Conservation (phyloP, 257 asterid species). For the Apocynum venetum region DNA sequence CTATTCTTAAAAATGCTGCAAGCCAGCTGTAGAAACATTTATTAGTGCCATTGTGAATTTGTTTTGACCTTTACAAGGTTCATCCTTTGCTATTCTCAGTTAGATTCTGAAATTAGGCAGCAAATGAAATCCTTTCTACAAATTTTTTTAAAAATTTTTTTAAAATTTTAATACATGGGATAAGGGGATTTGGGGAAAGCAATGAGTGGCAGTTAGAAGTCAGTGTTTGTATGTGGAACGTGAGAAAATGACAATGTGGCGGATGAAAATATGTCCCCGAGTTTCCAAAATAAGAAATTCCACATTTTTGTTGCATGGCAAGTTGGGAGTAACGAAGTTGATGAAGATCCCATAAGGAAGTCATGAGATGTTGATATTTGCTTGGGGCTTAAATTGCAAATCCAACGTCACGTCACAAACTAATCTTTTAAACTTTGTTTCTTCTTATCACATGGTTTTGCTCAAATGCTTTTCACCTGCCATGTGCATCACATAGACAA, state of each 20-base stretch:
- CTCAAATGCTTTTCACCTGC: not conserved
- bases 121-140: too few relatives aligned
- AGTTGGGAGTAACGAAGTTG: not conserved
- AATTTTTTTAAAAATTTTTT: too few relatives aligned
- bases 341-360: not conserved
- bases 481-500: constrained; percentile 1
- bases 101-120: too few relatives aligned
- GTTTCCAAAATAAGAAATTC: not conserved
- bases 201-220: too few relatives aligned
- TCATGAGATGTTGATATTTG: not conserved
- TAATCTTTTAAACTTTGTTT: not conserved
- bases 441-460: not conserved
- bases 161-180: too few relatives aligned
- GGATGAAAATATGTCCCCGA: not conserved
- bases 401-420: not conserved
- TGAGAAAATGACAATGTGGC: not conserved
- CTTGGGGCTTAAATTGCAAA: not conserved
- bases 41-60: too few relatives aligned
- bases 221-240: not conserved
- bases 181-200: too few relatives aligned
- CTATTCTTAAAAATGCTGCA: too few relatives aligned
- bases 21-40: too few relatives aligned
- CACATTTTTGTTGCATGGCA: constrained; percentile 1
- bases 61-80: too few relatives aligned
- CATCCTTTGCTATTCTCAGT: too few relatives aligned